phyloP scores from a whole-genome alignment of 495 filamentous ascomycete genomes.

The Aspergillus bridgeri region DNA sequence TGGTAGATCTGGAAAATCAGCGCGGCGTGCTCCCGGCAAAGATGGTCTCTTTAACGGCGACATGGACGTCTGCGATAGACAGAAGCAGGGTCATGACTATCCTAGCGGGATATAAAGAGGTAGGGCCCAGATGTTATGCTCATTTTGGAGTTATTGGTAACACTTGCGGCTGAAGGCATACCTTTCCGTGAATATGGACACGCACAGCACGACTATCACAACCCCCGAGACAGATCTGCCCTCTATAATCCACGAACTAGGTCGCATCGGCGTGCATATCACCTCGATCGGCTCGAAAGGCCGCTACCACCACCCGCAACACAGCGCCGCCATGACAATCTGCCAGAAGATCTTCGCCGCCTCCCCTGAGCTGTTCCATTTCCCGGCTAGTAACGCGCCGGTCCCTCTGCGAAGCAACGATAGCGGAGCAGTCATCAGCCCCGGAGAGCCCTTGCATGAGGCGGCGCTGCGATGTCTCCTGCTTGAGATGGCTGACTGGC shows the following conservation, averaged over 20 bases:
- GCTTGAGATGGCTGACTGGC: not conserved
- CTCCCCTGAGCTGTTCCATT: not conserved
- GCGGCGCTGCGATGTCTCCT: not conserved
- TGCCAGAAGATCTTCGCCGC: not conserved
- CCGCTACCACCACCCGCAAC: not conserved
- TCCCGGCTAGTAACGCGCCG: not conserved
- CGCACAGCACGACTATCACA: not conserved
- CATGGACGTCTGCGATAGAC: not conserved
- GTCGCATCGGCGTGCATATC: not conserved
- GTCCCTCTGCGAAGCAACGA: not conserved
- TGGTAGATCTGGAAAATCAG: not conserved
- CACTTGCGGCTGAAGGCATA: no score
- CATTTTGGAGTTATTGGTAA: no score
- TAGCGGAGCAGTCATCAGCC: not conserved
- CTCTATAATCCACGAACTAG: not conserved
- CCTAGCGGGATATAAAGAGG: not conserved
- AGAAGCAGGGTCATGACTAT: not conserved
- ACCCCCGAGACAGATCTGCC: not conserved
- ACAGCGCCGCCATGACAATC: not conserved
- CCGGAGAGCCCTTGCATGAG: not conserved
- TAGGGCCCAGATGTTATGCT: not conserved
- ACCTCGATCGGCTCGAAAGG: not conserved
- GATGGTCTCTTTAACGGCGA: not conserved
- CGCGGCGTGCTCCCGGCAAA: not conserved
- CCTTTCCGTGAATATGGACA: not conserved